Percentiles rank a stretch among this genome's conserved stretches.
Evolutionary conservation across 441 rosid species (phyloP).

Genomic region (Eutrema salsugineum): DNA sequence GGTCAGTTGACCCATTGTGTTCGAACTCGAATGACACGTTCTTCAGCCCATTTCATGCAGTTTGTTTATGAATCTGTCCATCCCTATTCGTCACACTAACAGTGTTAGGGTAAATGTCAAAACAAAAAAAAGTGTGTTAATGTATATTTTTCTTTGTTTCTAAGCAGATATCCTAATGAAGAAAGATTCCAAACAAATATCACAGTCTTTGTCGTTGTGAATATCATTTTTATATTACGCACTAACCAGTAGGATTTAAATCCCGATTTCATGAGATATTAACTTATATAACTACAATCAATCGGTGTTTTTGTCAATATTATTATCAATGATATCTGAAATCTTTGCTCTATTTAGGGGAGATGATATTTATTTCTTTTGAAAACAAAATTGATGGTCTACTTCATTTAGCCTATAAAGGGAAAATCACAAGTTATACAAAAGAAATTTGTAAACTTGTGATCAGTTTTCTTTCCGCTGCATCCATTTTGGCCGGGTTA

Average conservation of each 20-base stretch:
- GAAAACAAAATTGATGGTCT: not conserved
- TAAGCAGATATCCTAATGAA: not conserved
- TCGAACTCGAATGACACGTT: not conserved
- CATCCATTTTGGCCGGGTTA: constrained; percentile 18
- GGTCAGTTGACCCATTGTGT: not conserved
- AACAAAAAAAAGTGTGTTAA: too few relatives aligned
- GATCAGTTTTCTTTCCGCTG: constrained; percentile 13
- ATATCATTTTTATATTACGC: not conserved
- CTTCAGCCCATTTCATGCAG: not conserved
- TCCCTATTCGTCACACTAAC: not conserved
- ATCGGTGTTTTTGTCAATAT: not conserved
- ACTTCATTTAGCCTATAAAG: not conserved
- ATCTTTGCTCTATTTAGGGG: not conserved
- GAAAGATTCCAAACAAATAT: not conserved
- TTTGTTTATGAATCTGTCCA: not conserved
- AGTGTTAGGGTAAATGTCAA: not conserved
- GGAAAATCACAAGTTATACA: not conserved
- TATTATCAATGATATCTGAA: not conserved
- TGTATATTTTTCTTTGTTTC: not conserved
- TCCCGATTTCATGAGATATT: not conserved
- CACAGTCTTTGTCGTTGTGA: not conserved
- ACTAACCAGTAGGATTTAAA: not conserved
- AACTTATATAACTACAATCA: not conserved
- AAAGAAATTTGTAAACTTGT: not conserved
- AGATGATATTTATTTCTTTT: not conserved